phyloP scores from a whole-genome alignment of 495 filamentous ascomycete species.

The Penicillium mononematosum region DNA sequence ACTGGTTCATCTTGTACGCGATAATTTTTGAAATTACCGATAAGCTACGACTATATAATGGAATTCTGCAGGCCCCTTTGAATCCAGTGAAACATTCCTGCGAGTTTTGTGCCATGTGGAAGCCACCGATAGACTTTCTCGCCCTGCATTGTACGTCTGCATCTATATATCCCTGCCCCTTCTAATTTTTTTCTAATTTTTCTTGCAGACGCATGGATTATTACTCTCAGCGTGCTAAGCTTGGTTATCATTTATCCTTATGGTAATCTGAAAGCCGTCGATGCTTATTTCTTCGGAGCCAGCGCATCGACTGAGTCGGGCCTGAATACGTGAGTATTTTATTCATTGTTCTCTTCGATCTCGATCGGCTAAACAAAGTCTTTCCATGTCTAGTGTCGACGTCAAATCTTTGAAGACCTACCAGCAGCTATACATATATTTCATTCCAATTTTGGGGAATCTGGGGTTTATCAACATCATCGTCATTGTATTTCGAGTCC shows the following conservation, averaged over 20 bases:
- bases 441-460: slow-evolving; percentile 35
- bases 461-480: slow-evolving; percentile 39
- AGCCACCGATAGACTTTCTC: slow-evolving; percentile 60
- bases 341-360: not conserved
- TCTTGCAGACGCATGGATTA: slow-evolving; percentile 37
- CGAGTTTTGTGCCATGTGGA: slow-evolving; percentile 25
- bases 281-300: slow-evolving; percentile 47
- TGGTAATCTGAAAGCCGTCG: slow-evolving; percentile 40
- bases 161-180: not conserved
- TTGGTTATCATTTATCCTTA: slow-evolving; percentile 40
- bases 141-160: slow-evolving; percentile 55
- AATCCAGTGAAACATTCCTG: not conserved
- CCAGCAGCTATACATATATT: slow-evolving; percentile 40
- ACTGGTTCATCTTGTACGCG: not conserved
- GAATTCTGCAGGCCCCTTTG: not conserved
- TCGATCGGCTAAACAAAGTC: not conserved
- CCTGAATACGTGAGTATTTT: slow-evolving; percentile 38
- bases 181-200: not conserved
- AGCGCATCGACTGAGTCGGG: slow-evolving; percentile 44
- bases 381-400: slow-evolving; percentile 26
- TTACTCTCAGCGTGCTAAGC: slow-evolving; percentile 33
- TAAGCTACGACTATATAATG: not conserved
- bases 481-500: slow-evolving; percentile 33
- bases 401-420: slow-evolving; percentile 39
- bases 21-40: not conserved